Conservation (phyloP, 768 basidiomycete species). For the Hortiboletus flavorubellus region DNA sequence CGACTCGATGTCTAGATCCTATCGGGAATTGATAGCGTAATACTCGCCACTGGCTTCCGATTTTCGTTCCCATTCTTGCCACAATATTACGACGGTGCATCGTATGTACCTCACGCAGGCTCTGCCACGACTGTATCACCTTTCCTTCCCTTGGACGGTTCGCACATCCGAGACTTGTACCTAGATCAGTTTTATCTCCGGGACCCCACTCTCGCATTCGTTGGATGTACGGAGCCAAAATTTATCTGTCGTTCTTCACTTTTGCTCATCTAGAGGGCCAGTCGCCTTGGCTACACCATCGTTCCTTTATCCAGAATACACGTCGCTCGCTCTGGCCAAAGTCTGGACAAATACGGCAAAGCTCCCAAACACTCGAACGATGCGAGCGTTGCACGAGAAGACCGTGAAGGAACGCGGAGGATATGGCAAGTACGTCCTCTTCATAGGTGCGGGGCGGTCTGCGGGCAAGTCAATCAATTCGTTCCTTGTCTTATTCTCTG, state of each 20-base stretch:
- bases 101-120: background rate
- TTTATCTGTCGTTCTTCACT: background rate
- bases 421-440: slow-evolving; percentile 5
- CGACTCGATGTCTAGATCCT: background rate
- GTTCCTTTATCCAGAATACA: background rate
- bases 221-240: background rate
- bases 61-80: slow-evolving; percentile 17
- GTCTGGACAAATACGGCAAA: slow-evolving; percentile 16
- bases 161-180: slow-evolving; percentile 11
- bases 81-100: slow-evolving; percentile 14
- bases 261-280: background rate
- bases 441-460: background rate
- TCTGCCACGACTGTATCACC: background rate
- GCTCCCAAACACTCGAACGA: background rate
- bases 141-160: slow-evolving; percentile 9
- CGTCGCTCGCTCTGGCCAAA: slow-evolving; percentile 9
- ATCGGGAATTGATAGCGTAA: slow-evolving; percentile 10
- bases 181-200: slow-evolving; percentile 10
- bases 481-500: background rate
- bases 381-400: slow-evolving; percentile 1
- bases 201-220: slow-evolving; percentile 16
- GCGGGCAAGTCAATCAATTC: background rate
- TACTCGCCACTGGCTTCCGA: slow-evolving; percentile 11
- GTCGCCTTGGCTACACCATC: background rate
- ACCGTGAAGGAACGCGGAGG: slow-evolving; percentile 10